Percentiles rank a stretch among this genome's conserved stretches.
These are phyloP conservation scores for Saccharum officinarum DNA, from an alignment of 176 grass and related monocot genomes.

Conservation along the genomic window DNA sequence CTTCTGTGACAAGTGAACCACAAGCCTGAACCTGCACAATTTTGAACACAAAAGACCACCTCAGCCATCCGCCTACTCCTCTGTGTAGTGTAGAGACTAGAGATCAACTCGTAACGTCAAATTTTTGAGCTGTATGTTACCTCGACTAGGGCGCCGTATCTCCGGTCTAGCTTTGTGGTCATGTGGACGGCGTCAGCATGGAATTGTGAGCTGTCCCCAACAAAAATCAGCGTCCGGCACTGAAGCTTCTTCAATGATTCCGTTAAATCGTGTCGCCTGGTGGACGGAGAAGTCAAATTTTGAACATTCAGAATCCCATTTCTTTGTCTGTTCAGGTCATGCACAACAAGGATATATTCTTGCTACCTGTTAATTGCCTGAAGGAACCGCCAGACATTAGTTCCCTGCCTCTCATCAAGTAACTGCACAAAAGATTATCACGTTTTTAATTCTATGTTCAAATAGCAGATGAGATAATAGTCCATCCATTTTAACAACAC, in stretches of 20 bases:
- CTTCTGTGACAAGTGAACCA: conserved; percentile 85
- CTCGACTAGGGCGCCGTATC: conserved; percentile 90
- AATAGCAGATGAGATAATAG: background rate
- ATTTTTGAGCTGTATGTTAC: conserved; percentile 30
- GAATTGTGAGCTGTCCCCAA: conserved; percentile 83
- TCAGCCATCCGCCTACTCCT: conserved; percentile 13
- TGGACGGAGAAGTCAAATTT: conserved; percentile 6
- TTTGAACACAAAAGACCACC: background rate
- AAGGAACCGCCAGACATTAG: conserved; percentile 89
- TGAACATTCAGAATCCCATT: background rate
- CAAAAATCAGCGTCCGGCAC: conserved; percentile 89
- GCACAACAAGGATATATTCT: background rate
- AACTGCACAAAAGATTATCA: conserved; percentile 55
- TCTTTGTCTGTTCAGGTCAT: background rate
- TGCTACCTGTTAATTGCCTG: conserved; percentile 76
- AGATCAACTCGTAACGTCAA: background rate
- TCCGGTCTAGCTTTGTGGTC: conserved; percentile 73
- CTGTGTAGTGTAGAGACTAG: background rate
- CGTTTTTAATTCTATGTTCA: background rate
- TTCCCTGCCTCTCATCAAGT: conserved; percentile 76
- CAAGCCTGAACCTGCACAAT: conserved; percentile 86
- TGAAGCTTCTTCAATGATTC: conserved; percentile 80
- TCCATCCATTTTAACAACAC: background rate
- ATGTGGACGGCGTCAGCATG: conserved; percentile 78
- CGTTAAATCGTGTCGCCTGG: conserved; percentile 76